phyloP scores from a whole-genome alignment of 192 early-diverging fungal species.

The Backusella australiensis region DNA sequence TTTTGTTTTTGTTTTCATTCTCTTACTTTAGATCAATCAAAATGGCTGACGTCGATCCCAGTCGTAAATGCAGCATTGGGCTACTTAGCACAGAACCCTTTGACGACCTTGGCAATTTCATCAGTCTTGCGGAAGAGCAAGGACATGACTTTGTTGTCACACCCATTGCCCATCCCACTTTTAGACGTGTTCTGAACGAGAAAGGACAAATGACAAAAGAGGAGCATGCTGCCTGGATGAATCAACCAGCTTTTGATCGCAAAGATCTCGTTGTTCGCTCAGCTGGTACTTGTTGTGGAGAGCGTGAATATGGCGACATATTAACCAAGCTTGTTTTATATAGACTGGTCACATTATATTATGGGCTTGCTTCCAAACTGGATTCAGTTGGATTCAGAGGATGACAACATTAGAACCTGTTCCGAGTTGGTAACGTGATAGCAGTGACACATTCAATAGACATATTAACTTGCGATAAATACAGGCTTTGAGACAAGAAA shows the following conservation, averaged over 20 bases:
- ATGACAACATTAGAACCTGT: slow-evolving; percentile 42
- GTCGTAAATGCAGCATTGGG: slow-evolving; percentile 8
- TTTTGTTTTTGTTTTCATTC: neutral
- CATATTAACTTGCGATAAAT: neutral
- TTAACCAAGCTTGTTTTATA: neutral
- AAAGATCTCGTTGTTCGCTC: slow-evolving; percentile 46
- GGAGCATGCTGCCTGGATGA: slow-evolving; percentile 36
- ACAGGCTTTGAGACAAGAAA: slow-evolving; percentile 56
- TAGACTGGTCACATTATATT: slow-evolving; percentile 15
- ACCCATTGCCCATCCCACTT: slow-evolving; percentile 48
- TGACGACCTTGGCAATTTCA: slow-evolving; percentile 4
- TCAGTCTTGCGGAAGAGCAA: slow-evolving; percentile 22
- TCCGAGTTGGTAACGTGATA: slow-evolving; percentile 47
- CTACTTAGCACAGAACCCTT: neutral
- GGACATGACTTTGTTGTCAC: slow-evolving; percentile 55
- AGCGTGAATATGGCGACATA: neutral
- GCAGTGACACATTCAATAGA: neutral
- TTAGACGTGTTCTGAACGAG: slow-evolving; percentile 43
- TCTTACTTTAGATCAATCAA: neutral
- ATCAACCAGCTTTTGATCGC: slow-evolving; percentile 39
- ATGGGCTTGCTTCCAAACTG: slow-evolving; percentile 54
- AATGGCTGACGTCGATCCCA: neutral
- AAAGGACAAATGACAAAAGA: slow-evolving; percentile 23
- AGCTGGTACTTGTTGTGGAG: slow-evolving; percentile 23
- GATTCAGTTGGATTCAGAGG: slow-evolving; percentile 52